Percentiles rank a stretch among this genome's conserved stretches.
phyloP scores from a whole-genome alignment of 164 flowering plant genomes.

The Vitis cinerea region DNA sequence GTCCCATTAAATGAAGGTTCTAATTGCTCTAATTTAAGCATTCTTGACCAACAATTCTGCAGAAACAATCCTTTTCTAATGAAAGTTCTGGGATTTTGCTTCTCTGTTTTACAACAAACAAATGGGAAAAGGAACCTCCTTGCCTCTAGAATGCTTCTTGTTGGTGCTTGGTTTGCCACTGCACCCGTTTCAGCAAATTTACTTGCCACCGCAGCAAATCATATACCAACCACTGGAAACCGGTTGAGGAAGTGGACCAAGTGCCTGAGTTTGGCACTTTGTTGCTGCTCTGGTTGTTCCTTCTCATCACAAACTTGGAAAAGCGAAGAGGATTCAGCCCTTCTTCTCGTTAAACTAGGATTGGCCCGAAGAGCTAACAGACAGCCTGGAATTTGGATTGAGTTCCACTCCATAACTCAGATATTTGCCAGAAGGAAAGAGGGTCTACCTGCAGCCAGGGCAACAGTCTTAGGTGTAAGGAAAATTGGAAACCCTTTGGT shows the following conservation, averaged over 20 bases:
- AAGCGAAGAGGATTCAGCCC: conserved; percentile 70
- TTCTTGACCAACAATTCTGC: conserved; percentile 54
- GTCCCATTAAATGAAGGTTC: conserved; percentile 36
- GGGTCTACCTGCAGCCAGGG: conserved; percentile 52
- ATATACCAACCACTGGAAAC: conserved; percentile 36
- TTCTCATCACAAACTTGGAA: conserved; percentile 44
- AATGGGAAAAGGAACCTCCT: conserved; percentile 42
- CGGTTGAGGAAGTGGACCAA: conserved; percentile 52
- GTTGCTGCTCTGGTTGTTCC: conserved; percentile 42
- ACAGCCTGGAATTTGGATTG: conserved; percentile 60
- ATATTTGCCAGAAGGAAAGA: conserved; percentile 53
- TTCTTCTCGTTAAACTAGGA: conserved; percentile 67
- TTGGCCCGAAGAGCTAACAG: conserved; percentile 58
- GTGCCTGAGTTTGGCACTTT: conserved; percentile 38
- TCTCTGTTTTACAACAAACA: conserved; percentile 48
- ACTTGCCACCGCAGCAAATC: conserved; percentile 67
- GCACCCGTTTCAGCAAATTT: conserved; percentile 61
- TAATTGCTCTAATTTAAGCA: conserved; percentile 21
- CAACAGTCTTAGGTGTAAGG: conserved; percentile 61
- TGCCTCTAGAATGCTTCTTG: conserved; percentile 74
- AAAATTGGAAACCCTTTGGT: conserved; percentile 48
- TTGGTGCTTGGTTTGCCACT: conserved; percentile 89
- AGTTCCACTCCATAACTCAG: conserved; percentile 68
- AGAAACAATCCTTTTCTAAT: conserved; percentile 63
- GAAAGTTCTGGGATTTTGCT: conserved; percentile 53